Percentiles rank a stretch among this genome's conserved stretches.
Conservation (phyloP, 2,329 filamentous ascomycete genomes). For the Colletotrichum brevisporum region DNA sequence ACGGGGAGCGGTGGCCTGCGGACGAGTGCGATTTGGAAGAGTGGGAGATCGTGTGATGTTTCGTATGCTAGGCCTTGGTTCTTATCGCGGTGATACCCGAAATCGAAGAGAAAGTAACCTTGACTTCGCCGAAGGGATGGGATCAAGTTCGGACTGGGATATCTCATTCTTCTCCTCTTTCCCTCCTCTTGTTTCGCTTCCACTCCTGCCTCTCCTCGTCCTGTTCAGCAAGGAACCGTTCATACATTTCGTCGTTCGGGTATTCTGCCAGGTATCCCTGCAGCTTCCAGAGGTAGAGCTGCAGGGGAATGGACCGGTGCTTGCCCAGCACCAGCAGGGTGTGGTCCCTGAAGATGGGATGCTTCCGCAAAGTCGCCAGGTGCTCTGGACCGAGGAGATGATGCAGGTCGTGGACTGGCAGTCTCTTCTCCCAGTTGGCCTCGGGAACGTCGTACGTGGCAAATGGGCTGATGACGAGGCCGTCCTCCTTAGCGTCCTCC, state of each 20-base stretch:
- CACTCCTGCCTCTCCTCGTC: too few relatives aligned
- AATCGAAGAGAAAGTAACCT: too few relatives aligned
- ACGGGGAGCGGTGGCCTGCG: not conserved
- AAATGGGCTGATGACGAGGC: conserved; percentile 17
- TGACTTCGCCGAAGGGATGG: too few relatives aligned
- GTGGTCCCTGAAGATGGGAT: conserved; percentile 42
- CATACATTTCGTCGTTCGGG: not conserved
- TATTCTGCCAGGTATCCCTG: conserved; percentile 64
- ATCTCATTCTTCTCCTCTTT: not conserved
- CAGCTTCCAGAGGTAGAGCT: conserved; percentile 70
- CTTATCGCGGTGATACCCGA: too few relatives aligned
- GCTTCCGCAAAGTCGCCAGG: conserved; percentile 52
- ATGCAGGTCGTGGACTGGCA: conserved; percentile 68
- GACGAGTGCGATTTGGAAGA: not conserved
- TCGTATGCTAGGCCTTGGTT: too few relatives aligned
- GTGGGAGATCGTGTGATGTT: not conserved
- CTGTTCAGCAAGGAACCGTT: not conserved
- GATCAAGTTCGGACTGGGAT: not conserved
- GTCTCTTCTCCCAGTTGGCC: conserved; percentile 50
- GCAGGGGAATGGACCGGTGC: conserved; percentile 57
- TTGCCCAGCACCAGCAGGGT: conserved; percentile 57
- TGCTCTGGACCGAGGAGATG: conserved; percentile 65
- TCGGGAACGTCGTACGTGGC: conserved; percentile 54
- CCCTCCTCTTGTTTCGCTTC: too few relatives aligned
- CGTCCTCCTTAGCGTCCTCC: not conserved